Percentiles rank a stretch among this genome's conserved stretches.
Evolutionary conservation across 139 green algal species (phyloP).

Genomic region (Chara braunii): DNA sequence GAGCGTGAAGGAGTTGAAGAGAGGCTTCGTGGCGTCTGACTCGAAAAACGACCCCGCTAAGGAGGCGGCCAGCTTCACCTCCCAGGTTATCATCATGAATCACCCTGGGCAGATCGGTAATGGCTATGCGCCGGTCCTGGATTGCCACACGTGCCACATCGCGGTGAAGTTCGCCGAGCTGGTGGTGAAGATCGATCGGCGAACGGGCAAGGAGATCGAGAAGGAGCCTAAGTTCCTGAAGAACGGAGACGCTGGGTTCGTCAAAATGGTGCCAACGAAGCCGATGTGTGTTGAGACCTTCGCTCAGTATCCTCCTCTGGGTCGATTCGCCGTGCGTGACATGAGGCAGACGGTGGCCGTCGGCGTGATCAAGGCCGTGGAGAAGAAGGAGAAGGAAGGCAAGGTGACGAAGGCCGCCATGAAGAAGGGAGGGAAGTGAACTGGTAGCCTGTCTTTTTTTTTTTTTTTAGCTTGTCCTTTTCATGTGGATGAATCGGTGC

Average conservation of each 20-base stretch:
- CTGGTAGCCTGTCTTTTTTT: slow-evolving; percentile 5
- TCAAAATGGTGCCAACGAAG: slow-evolving; percentile 60
- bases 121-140: slow-evolving; percentile 57
- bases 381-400: slow-evolving; percentile 51
- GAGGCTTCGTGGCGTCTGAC: slow-evolving; percentile 48
- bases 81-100: slow-evolving; percentile 66
- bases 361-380: slow-evolving; percentile 59
- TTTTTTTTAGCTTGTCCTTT: no score
- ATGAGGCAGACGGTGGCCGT: slow-evolving; percentile 63
- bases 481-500: no score
- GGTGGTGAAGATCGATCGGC: slow-evolving; percentile 55
- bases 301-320: slow-evolving; percentile 55
- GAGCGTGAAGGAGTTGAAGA: slow-evolving; percentile 40
- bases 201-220: slow-evolving; percentile 64
- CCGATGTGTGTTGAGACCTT: slow-evolving; percentile 69
- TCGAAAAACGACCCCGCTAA: slow-evolving; percentile 61
- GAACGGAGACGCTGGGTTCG: slow-evolving; percentile 58
- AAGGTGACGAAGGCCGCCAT: slow-evolving; percentile 53
- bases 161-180: slow-evolving; percentile 61
- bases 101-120: slow-evolving; percentile 54
- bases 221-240: slow-evolving; percentile 59
- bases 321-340: slow-evolving; percentile 61
- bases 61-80: slow-evolving; percentile 53
- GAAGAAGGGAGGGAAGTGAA: slow-evolving; percentile 55
- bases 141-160: slow-evolving; percentile 67